Evolutionary conservation across 257 asterid species (phyloP).

Genomic region (Solanum dulcamara): DNA sequence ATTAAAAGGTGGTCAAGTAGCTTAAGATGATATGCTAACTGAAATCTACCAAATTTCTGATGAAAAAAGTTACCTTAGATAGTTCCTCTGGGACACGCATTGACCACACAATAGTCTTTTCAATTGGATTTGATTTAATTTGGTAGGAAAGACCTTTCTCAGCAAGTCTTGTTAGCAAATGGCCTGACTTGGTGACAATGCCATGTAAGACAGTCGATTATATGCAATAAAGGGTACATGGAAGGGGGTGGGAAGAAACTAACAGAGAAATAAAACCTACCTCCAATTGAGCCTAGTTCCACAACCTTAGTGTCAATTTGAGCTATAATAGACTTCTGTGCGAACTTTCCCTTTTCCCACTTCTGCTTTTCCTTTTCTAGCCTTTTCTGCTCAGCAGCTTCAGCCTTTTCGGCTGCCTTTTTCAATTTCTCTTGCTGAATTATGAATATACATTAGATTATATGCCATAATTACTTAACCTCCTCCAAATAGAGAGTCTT

Average conservation of each 20-base stretch:
- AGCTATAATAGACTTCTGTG: constrained; percentile 79
- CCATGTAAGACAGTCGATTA: background rate
- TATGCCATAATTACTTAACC: background rate
- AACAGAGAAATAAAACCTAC: constrained; percentile 19
- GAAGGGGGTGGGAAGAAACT: background rate
- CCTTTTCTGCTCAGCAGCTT: constrained; percentile 76
- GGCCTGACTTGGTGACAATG: constrained; percentile 40
- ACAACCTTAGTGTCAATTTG: constrained; percentile 69
- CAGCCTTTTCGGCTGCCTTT: constrained; percentile 71
- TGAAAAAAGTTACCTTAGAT: constrained; percentile 22
- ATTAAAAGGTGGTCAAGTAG: background rate
- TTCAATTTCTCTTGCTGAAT: constrained; percentile 70
- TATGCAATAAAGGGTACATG: background rate
- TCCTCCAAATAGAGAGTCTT: constrained; percentile 1
- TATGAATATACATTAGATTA: constrained; percentile 10
- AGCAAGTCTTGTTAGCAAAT: constrained; percentile 69
- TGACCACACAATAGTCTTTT: constrained; percentile 67
- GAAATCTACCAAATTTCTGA: background rate
- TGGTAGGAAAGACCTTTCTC: constrained; percentile 75
- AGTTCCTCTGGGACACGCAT: constrained; percentile 67
- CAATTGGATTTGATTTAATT: constrained; percentile 62
- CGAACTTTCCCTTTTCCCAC: constrained; percentile 87
- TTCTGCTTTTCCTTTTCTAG: constrained; percentile 65
- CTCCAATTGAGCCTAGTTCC: constrained; percentile 81
- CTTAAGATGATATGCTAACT: background rate